These are phyloP conservation scores for Eucalyptus melliodora DNA, from an alignment of 345 rosid genomes.

Conservation along the genomic window DNA sequence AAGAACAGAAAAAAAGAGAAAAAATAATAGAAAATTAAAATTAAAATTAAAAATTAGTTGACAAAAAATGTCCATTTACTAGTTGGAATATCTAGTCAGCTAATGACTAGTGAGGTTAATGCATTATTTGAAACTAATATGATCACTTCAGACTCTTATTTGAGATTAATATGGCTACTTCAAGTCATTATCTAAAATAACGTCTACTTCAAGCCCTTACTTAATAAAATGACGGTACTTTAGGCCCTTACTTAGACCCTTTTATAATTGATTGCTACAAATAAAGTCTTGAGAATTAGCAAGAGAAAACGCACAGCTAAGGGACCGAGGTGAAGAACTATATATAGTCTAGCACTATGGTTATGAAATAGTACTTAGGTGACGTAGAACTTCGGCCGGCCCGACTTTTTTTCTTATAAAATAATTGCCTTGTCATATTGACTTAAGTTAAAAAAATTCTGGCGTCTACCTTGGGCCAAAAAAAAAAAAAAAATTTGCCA, in stretches of 20 bases:
- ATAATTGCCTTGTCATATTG: background rate
- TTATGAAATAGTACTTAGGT: background rate
- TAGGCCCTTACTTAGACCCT: fast-evolving
- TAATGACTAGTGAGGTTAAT: fast-evolving
- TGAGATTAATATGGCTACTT: too few species aligned
- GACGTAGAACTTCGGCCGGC: background rate
- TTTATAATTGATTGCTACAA: background rate
- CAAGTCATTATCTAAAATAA: too few species aligned
- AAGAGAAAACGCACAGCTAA: background rate
- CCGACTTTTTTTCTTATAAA: background rate
- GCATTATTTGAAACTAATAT: too few species aligned
- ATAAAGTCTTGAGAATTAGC: background rate
- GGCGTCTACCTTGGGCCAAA: background rate
- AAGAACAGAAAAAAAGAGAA: too few species aligned
- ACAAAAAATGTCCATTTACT: too few species aligned
- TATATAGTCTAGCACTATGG: background rate
- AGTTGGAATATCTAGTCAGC: too few species aligned
- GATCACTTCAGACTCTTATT: fast-evolving
- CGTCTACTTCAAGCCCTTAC: too few species aligned
- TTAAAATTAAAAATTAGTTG: too few species aligned
- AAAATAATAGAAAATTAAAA: too few species aligned
- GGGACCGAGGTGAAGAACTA: background rate
- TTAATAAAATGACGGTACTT: too few species aligned
- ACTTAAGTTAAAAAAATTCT: background rate
- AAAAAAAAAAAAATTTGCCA: background rate